Percentiles rank a stretch among this genome's conserved stretches.
Evolutionary conservation across 331 rosid genomes (phyloP).

Genomic region (Spiraea crenata): DNA sequence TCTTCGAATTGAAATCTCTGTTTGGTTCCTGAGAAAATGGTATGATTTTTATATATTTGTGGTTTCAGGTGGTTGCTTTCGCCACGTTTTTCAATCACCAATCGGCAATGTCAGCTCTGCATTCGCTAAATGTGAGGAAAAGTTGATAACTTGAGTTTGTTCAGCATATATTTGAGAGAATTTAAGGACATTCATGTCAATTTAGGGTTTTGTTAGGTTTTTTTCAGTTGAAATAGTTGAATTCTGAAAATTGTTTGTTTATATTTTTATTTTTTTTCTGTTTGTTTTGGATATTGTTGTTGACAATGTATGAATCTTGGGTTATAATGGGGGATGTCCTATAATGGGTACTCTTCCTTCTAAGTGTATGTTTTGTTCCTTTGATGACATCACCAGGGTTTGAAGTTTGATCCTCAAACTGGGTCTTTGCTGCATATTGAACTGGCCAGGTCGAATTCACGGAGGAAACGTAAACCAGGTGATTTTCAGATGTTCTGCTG

Average conservation of each 20-base stretch:
- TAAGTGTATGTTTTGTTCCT: conserved; percentile 24
- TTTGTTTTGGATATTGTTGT: conserved; percentile 15
- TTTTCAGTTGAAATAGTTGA: background rate
- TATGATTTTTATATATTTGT: background rate
- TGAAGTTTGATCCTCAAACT: conserved; percentile 91
- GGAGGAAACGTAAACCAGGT: conserved; percentile 68
- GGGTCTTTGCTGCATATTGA: conserved; percentile 83
- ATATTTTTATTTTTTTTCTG: background rate
- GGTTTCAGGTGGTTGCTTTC: conserved; percentile 83
- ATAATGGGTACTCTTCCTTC: conserved; percentile 23
- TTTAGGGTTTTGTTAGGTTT: background rate
- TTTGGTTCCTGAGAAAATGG: conserved; percentile 2
- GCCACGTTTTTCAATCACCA: conserved; percentile 92
- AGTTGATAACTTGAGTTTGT: background rate
- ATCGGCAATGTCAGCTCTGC: conserved; percentile 81
- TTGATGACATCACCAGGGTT: conserved; percentile 54
- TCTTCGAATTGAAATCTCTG: background rate
- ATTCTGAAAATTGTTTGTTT: background rate
- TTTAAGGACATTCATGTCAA: background rate
- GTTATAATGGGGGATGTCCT: conserved; percentile 23
- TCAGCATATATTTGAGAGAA: too few species aligned
- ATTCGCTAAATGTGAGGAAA: conserved; percentile 65
- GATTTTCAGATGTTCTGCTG: background rate
- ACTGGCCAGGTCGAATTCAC: conserved; percentile 84
- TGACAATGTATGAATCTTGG: conserved; percentile 10